Base-by-base conservation (phyloP, 768 basidiomycete species). In the Leccinum incarnatum region DNA sequence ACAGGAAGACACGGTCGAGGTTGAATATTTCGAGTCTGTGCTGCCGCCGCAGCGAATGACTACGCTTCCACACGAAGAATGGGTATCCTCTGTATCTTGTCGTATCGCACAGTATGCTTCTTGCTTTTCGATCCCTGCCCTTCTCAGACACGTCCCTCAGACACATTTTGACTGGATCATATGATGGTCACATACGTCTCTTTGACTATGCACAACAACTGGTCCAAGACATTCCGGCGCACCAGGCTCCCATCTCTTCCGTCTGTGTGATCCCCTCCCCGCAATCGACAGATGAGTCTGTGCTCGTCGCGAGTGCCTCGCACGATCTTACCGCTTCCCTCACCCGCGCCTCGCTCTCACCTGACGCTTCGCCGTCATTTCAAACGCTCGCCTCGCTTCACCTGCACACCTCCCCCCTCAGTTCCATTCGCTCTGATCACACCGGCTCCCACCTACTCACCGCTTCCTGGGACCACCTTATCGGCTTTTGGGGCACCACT, bases 21-120 rank as follows among this genome's bases (percentile, higher is more conserved):
- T 97, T 48, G 94, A 96, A 73, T 96, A 96, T 75, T 86, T 97
- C 57, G 88, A 93, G 73, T 91, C 89, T 15, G 81, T 95, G 1
- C 78, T 96, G 72, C 93, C 95, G 0, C 95, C 94, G 0, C 83
- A 92, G 69, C 85, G 87, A 61, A 83, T 93, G 73, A 82, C 88
- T 0, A 81, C 87, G 51, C 77, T 93, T 54, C 88, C 91, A 2
- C 91, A 94, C 61, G 89, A 98, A 54, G 95, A 98, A 62, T 98
- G 96, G 96, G 90, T 97, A 1, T 94, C 63, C 17, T 65, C 63
- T 3, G n/a, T 64, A 0, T 59, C 72, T 79, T 61, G 67, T 83
- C 57, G 36, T 27, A 42, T 66, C 34, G 11, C 65, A 30, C 58
- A 59, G 67, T 70, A 29, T 23, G 68, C 1, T 17, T 56, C 12